Conservation (phyloP, 345 rosid species). For the Eucalyptus pumila region DNA sequence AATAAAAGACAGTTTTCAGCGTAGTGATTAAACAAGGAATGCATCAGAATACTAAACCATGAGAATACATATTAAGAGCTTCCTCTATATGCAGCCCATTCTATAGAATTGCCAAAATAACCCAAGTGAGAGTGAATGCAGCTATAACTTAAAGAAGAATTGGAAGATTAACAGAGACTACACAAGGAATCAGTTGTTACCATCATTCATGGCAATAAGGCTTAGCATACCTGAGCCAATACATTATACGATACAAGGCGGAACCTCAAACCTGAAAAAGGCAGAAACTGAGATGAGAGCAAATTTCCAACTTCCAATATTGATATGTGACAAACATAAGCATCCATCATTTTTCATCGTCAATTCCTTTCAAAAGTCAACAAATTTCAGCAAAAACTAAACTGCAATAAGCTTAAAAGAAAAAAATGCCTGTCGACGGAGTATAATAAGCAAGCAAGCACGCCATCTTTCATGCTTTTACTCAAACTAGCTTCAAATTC, state of each 20-base stretch:
- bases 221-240: conserved; percentile 49
- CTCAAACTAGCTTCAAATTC: background rate
- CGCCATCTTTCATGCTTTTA: background rate
- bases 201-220: background rate
- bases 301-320: background rate
- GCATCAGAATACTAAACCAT: background rate
- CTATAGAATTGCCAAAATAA: background rate
- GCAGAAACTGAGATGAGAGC: background rate
- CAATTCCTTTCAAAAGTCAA: background rate
- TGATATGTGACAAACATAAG: background rate
- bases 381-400: background rate
- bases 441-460: background rate
- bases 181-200: background rate
- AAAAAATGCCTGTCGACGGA: background rate
- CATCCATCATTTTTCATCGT: background rate
- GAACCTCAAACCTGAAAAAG: background rate
- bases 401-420: background rate
- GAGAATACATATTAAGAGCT: background rate
- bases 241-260: conserved; percentile 31
- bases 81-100: background rate
- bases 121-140: background rate
- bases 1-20: background rate
- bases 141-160: background rate
- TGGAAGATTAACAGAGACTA: background rate
- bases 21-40: background rate